Percentiles rank a stretch among this genome's conserved stretches.
phyloP scores from a whole-genome alignment of 768 basidiomycete species.

The Boletus huronensis region DNA sequence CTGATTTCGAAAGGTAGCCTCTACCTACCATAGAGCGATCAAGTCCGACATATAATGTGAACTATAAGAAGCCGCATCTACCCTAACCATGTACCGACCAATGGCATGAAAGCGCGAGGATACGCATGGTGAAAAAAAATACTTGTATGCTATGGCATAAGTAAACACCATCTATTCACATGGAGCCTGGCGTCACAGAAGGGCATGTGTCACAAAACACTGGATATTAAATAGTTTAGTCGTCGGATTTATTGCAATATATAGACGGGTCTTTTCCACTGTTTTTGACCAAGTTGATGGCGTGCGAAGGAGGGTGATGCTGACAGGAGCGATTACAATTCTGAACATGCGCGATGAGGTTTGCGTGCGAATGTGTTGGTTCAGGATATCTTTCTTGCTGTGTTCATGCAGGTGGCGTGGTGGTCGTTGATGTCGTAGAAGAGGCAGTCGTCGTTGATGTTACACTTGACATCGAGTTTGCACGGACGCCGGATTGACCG shows the following conservation, averaged over 20 bases:
- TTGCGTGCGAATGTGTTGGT: slow-evolving; percentile 1
- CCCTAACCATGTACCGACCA: slow-evolving; percentile 10
- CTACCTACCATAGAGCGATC: slow-evolving; percentile 2
- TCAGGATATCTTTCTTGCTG: slow-evolving; percentile 2
- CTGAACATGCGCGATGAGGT: slow-evolving; percentile 9
- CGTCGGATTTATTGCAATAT: slow-evolving; percentile 19
- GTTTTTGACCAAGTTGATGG: slow-evolving; percentile 9
- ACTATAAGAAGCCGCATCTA: slow-evolving; percentile 24
- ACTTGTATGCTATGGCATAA: slow-evolving; percentile 12
- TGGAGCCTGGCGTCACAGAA: slow-evolving; percentile 8
- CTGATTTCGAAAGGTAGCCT: background rate
- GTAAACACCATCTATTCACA: slow-evolving; percentile 15
- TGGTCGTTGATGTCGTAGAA: slow-evolving; percentile 22
- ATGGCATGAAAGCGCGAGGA: slow-evolving; percentile 1
- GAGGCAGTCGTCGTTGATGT: slow-evolving; percentile 13
- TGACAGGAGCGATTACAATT: slow-evolving; percentile 7
- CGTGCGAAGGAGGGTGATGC: slow-evolving; percentile 6
- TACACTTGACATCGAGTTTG: slow-evolving; percentile 20
- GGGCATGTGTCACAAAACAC: slow-evolving; percentile 9
- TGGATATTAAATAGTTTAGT: slow-evolving; percentile 26
- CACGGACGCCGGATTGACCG: slow-evolving; percentile 16
- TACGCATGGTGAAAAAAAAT: slow-evolving; percentile 5
- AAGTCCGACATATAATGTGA: slow-evolving; percentile 21
- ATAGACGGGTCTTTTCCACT: slow-evolving; percentile 22
- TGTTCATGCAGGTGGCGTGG: slow-evolving; percentile 20